Evolutionary conservation across 2,329 filamentous ascomycete genomes (phyloP), one percentile per base, ranked within the genome.

Genomic region (Fusarium decemcellulare): DNA sequence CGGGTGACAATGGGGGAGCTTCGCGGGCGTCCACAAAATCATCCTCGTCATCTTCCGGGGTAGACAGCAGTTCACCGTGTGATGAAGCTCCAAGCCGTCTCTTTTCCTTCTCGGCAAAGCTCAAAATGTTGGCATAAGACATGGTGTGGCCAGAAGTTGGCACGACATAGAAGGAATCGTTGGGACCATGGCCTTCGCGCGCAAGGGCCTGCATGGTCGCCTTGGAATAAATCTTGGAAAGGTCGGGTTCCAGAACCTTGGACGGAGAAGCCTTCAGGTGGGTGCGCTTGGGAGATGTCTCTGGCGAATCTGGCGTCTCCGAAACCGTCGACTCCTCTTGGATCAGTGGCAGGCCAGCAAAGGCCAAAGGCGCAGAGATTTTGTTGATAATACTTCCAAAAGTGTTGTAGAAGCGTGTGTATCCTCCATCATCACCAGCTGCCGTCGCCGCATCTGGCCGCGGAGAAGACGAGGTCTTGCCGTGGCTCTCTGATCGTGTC

Each of bases 81-180:
- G 82, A 73, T 3, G 86, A 87, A 8, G 86, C 85, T 27, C 83
- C 87, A 53, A 88, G 77, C 10, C 89, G 87, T 9, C 89, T 84
- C 76, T 87, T 90, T 76, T 91, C 90, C 74, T 91, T 91, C 68
- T 90, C 87, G 37, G 88, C 89, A 71, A 89, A 91, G 43, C 85
- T 91, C 18, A 97, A 84, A 55, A 99, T 98, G 67, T 92, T 94
- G 46, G 96, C 95, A 76, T 98, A 99, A 0, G 94, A 96, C 64
- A 95, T 92, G 4, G 94, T 98, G 68, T 95, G 94, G 6, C 96
- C 95, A 16, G 93, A 94, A 0, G 93, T 93, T 5, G 95, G 96
- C 1, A 99, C 96, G 2, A 98, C 92, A 78, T 98, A 98, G 82
- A 99, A 99, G 9, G 93, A 96, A 73, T 93, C 92, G 62, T 86